Evolutionary conservation across 441 rosid genomes (phyloP), one percentile per base, ranked within the genome.

Genomic region (Populus hybrid): DNA sequence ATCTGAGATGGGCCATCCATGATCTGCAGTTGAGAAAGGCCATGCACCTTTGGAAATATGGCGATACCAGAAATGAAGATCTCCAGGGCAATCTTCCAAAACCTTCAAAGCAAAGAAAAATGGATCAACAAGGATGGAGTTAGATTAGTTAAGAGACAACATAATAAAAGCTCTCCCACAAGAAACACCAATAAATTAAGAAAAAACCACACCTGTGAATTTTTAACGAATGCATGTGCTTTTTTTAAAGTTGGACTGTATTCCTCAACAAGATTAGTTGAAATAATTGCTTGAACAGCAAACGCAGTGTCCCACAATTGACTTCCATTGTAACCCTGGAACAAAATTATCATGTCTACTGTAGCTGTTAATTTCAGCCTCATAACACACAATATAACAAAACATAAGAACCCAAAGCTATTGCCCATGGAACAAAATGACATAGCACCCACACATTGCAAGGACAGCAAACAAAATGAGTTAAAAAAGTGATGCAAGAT

Each of bases 1-100:
- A 78, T 96, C 99, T n/a, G 98, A 93, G 79, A 94, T 91, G 69
- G 95, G 97, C 98, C 98, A 96, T 84, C 98, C 98, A 5, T 96
- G 98, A 88, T 94, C 99, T 40, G 86, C 93, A 73, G 97, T 93
- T 73, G 99, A 94, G 84, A 94, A 96, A 71, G 98, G 93, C 98
- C 99, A 94, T 75, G 96, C 99, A 72, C 98, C 99, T 87, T 94
- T 96, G 69, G 99, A 96, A 84, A 94, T 93, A 88, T 96, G 98
- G 63, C 96, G 97, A 38, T 93, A 92, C 98, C 97, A 94, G 84
- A 69, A 85, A 46, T 84, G 76, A 79, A 93, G 96, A 81, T 94
- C 89, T 73, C 97, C 98, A 3, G 91, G 92, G 87, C 97, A 94
- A 83, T 96, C 88, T 53, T 92, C 97, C 79, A 75, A 35, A 42